Base-by-base conservation (phyloP, 2,329 filamentous ascomycete genomes). In the Pestalotiopsis fici region DNA sequence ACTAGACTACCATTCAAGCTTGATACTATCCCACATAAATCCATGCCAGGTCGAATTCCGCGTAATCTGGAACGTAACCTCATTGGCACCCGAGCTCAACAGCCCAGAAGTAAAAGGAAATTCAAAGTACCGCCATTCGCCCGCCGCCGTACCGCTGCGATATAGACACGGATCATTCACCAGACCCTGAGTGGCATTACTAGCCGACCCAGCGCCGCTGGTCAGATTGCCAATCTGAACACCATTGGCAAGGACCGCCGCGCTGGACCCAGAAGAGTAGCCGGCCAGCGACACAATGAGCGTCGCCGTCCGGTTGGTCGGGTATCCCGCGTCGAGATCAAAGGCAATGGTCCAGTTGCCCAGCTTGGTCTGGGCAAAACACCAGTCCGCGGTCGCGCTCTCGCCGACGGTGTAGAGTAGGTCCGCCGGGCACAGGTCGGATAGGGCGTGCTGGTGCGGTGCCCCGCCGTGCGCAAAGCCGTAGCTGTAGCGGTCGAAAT, bases 121-220 rank as follows among this genome's bases (percentile, higher is more conserved):
- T 73, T 86, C 81, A 27, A 83, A 78, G 23, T 82, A 76, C 65
- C 81, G 76, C 83, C 83, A 85, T 74, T 86, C 83, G 1, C 84
- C 83, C 4, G 80, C 82, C 27, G 74, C 73, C 6, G 82, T 86
- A 23, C 78, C 82, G 11, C 79, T 82, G n/a, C 83, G 78, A 72
- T 86, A 86, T 43, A 85, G 76, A 23, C 79, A 79, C 4, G 83
- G 83, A 68, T 85, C 84, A 47, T 74, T 83, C 31, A 78, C 65
- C 35, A 85, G 59, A 11, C 61, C 57, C 21, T 50, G 13, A 28
- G 65, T 66, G n/a, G 43, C 43, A n/a, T 62, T 62, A 4, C 23
- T 39, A 1, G 31, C 43, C 5, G 27, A 43, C 2, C 69, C 66
- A 4, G 70, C 55, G 6, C 71, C 75, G 50, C 75, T 78, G n/a